Base-by-base conservation (phyloP, 768 basidiomycete genomes). In the Gymnopilus dilepis region DNA sequence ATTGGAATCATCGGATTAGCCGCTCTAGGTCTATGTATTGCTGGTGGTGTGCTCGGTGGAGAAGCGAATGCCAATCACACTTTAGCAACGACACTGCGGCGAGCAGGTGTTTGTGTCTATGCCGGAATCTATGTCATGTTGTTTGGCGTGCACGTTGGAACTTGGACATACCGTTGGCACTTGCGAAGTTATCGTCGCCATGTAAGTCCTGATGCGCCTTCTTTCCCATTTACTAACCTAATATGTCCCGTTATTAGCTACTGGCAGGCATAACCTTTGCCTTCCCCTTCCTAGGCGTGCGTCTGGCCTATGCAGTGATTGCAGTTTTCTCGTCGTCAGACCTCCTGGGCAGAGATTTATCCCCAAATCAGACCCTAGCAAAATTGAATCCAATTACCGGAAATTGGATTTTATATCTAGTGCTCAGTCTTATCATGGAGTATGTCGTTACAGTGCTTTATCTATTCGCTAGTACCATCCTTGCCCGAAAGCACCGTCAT, bases 401-500 rank as follows among this genome's bases (percentile, higher is more conserved):
- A 30, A 72, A 81, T 60, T 89, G 85, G 86, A 72, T 81, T 51
- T 65, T 84, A 64, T 91, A 81, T 69, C 77, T 90, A 30, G 72
- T 81, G 57, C 82, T 90, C 77, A 81, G 82, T 13, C 75, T 87
- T 38, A 61, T 89, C 40, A 85, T 85, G 84, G 89, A 91, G 72
- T 86, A 78, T 65, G 68, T 79, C 37, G 77, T 82, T 13, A 78
- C 79, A 50, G 59, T 77, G 37, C 76, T 88, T 53, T 90, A 80
- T 66, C 69, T 83, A 45, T 68, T 81, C 43, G 77, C 78, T 54
- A 82, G 81, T 65, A 81, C 79, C 2, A 61, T 82, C n/a, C 73
- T 81, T 41, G 74, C 76, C 26, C 71, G 76, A 62, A 67, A 72
- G 28, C 70, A 70, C 48, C 67, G 62, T 38, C 64, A 64, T 31